Conservation (phyloP, 768 basidiomycete genomes). For the Suillus subalutaceus region DNA sequence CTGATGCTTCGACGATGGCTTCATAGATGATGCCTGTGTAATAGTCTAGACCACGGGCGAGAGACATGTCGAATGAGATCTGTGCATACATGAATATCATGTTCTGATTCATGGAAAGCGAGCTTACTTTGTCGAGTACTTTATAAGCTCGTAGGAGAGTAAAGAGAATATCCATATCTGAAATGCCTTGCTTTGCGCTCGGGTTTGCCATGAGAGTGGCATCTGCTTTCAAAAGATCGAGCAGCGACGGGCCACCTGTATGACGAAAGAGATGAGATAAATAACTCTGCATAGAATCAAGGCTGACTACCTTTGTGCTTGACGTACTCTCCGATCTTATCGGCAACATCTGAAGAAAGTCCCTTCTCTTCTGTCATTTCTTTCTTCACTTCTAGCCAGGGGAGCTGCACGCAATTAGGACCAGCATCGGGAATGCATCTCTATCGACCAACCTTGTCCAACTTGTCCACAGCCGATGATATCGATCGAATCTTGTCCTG, state of each 20-base stretch:
- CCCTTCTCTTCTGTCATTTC: constrained; percentile 99
- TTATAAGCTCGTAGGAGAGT: constrained; percentile 79
- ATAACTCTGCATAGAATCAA: not conserved
- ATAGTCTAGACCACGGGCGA: constrained; percentile 97
- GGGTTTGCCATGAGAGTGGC: constrained; percentile 64
- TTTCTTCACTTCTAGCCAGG: constrained; percentile 91
- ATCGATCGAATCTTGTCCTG: constrained; percentile 87
- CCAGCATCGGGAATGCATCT: constrained; percentile 4
- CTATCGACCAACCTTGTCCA: constrained; percentile 77
- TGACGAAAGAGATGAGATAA: not conserved
- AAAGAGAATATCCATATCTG: constrained; percentile 88
- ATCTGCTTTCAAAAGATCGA: constrained; percentile 71
- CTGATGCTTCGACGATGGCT: constrained; percentile 90
- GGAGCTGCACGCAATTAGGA: constrained; percentile 47
- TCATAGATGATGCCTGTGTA: constrained; percentile 99
- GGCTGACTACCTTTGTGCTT: constrained; percentile 79
- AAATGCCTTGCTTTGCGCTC: constrained; percentile 78
- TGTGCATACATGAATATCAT: constrained; percentile 30
- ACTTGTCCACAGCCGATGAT: constrained; percentile 96
- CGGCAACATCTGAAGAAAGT: constrained; percentile 75
- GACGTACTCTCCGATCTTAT: constrained; percentile 96
- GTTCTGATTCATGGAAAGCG: not conserved
- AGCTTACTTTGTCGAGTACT: constrained; percentile 70
- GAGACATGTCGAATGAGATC: constrained; percentile 95
- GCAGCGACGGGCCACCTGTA: constrained; percentile 76